phyloP scores from a whole-genome alignment of 2,329 filamentous ascomycete species.

The Scedosporium minutisporum region DNA sequence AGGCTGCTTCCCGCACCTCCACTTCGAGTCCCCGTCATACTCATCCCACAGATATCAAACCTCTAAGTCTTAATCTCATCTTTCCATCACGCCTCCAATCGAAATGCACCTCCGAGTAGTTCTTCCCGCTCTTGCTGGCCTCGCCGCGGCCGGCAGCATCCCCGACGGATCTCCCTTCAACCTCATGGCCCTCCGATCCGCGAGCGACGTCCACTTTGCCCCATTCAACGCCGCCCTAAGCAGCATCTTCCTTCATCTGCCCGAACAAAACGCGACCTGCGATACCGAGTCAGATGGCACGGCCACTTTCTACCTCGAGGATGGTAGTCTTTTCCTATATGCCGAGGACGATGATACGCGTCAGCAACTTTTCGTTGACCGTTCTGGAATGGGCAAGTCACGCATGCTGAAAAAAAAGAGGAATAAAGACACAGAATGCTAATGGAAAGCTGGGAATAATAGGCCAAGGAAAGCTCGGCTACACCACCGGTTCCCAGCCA shows the following conservation, averaged over 20 bases:
- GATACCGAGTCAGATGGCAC: constrained; percentile 24
- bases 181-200: constrained; percentile 39
- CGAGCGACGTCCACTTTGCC: constrained; percentile 36
- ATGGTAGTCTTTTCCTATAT: constrained; percentile 12
- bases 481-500: constrained; percentile 34
- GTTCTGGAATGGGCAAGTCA: constrained; percentile 46
- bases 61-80: neutral
- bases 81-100: neutral
- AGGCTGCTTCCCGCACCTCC: too few species aligned
- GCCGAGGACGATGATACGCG: constrained; percentile 13
- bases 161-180: constrained; percentile 29
- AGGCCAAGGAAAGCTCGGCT: constrained; percentile 45
- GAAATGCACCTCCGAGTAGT: constrained; percentile 12
- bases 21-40: too few species aligned
- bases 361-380: constrained; percentile 45
- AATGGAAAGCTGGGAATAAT: constrained; percentile 5
- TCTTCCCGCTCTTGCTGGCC: constrained; percentile 15
- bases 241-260: constrained; percentile 33
- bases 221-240: constrained; percentile 32
- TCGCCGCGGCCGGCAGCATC: constrained; percentile 18
- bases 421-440: neutral
- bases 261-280: constrained; percentile 39
- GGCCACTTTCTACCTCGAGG: constrained; percentile 41
- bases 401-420: neutral
- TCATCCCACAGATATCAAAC: neutral